Conservation (phyloP, 106 monocot species). For the Allium cepa region DNA sequence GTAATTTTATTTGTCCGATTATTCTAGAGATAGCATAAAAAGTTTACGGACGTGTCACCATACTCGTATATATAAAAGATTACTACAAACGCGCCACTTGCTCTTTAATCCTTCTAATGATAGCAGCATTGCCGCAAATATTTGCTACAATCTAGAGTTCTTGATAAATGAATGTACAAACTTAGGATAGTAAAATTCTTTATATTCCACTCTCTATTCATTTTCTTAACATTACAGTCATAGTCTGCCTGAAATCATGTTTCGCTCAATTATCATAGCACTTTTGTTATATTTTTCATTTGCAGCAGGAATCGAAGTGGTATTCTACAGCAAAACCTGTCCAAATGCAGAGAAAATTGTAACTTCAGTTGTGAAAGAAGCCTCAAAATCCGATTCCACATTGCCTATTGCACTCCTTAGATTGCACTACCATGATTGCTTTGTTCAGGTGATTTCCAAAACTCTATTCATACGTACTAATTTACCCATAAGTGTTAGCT, state of each 20-base stretch:
- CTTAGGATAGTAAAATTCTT: too few relatives aligned
- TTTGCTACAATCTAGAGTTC: too few relatives aligned
- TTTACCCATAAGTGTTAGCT: not conserved
- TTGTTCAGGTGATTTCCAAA: slow-evolving; percentile 49
- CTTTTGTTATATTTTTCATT: not conserved
- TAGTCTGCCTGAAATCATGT: not conserved
- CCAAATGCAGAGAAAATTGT: slow-evolving; percentile 68
- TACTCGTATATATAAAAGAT: too few relatives aligned
- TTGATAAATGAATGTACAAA: too few relatives aligned
- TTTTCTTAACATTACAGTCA: too few relatives aligned
- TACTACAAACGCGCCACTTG: too few relatives aligned
- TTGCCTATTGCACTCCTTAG: slow-evolving; percentile 58
- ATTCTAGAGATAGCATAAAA: too few relatives aligned
- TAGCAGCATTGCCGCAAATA: too few relatives aligned
- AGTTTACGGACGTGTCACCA: too few relatives aligned
- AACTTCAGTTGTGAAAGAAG: slow-evolving; percentile 34
- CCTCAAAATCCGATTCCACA: slow-evolving; percentile 40
- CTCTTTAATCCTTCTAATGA: too few relatives aligned
- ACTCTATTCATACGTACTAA: not conserved
- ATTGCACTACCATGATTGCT: slow-evolving; percentile 88
- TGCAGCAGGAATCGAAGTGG: not conserved
- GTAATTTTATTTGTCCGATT: too few relatives aligned
- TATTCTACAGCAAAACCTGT: slow-evolving; percentile 24
- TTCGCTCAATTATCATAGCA: not conserved
- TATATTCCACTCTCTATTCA: too few relatives aligned